Evolutionary conservation across 1,284 basidiomycete genomes (phyloP).

Genomic region (Tranzscheliella williamsii): DNA sequence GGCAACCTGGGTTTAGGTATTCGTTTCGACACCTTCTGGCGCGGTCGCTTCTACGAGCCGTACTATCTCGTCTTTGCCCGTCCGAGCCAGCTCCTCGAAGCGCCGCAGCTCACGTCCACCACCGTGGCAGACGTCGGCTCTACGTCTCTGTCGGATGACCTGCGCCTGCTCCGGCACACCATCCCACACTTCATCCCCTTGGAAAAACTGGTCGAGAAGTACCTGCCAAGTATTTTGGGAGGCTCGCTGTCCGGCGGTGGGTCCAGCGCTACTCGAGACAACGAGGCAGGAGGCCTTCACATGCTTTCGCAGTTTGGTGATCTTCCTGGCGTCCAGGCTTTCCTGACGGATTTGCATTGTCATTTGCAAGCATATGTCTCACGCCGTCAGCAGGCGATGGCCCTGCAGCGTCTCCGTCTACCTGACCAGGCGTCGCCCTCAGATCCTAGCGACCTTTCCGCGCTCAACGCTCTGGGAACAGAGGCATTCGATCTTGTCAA

Average conservation of each 20-base stretch:
- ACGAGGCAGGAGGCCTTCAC: constrained; percentile 28
- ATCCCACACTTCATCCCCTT: constrained; percentile 48
- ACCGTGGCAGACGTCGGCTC: constrained; percentile 12
- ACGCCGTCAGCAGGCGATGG: constrained; percentile 32
- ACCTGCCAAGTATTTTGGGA: constrained; percentile 21
- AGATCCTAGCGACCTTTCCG: neutral
- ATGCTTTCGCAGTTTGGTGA: constrained; percentile 28
- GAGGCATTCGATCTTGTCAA: constrained; percentile 38
- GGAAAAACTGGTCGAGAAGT: constrained; percentile 28
- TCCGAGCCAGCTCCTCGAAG: constrained; percentile 27
- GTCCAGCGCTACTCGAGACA: constrained; percentile 14
- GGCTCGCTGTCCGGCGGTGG: constrained; percentile 13
- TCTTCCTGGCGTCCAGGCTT: constrained; percentile 32
- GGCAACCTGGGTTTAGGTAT: constrained; percentile 38
- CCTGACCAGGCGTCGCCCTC: neutral
- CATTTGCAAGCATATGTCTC: constrained; percentile 43
- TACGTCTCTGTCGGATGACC: constrained; percentile 6
- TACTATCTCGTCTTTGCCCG: constrained; percentile 44
- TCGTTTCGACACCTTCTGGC: constrained; percentile 41
- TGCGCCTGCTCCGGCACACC: constrained; percentile 40
- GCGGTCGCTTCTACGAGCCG: constrained; percentile 41
- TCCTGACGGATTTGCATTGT: constrained; percentile 34
- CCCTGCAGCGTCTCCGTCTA: constrained; percentile 17
- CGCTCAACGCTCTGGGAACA: constrained; percentile 22
- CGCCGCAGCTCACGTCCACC: constrained; percentile 14